These are phyloP conservation scores for Auricularia sp. DNA, from an alignment of 768 basidiomycete genomes.

Conservation along the genomic window DNA sequence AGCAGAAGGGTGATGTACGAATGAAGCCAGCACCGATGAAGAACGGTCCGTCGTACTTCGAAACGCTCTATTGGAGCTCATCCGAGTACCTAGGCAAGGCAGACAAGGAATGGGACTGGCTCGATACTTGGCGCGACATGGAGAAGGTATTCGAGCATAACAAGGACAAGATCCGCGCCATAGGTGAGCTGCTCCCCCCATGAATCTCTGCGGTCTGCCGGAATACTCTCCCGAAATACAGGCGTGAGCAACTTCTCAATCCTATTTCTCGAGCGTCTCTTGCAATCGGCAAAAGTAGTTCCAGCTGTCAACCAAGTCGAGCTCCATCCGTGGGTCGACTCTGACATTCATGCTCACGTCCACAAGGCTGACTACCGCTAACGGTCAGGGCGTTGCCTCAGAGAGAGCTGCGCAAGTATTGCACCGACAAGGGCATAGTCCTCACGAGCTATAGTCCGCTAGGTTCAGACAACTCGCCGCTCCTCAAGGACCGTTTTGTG, in stretches of 20 bases:
- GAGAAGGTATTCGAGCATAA: constrained; percentile 47
- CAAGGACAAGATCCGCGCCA: constrained; percentile 66
- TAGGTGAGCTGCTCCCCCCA: constrained; percentile 32
- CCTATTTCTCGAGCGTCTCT: constrained; percentile 15
- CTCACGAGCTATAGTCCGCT: constrained; percentile 42
- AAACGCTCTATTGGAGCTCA: neutral
- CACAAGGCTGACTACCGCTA: constrained; percentile 20
- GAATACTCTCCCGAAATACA: neutral
- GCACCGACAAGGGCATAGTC: constrained; percentile 38
- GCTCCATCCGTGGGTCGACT: constrained; percentile 19
- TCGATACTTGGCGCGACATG: constrained; percentile 74
- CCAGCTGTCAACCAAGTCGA: constrained; percentile 43
- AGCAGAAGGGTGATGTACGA: neutral
- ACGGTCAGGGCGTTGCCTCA: constrained; percentile 33
- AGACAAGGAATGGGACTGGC: constrained; percentile 58
- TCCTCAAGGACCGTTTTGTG: constrained; percentile 38
- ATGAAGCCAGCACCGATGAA: constrained; percentile 1
- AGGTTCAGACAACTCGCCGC: constrained; percentile 33
- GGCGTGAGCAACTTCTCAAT: constrained; percentile 20
- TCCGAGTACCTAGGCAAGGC: constrained; percentile 15
- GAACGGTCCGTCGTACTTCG: neutral
- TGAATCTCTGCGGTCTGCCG: too few species aligned
- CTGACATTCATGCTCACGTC: constrained; percentile 15
- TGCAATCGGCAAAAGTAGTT: constrained; percentile 32
- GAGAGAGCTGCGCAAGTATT: constrained; percentile 37